Percentiles rank a stretch among this genome's conserved stretches.
phyloP scores from a whole-genome alignment of 805 yeast species.

The Priceomyces carsonii region DNA sequence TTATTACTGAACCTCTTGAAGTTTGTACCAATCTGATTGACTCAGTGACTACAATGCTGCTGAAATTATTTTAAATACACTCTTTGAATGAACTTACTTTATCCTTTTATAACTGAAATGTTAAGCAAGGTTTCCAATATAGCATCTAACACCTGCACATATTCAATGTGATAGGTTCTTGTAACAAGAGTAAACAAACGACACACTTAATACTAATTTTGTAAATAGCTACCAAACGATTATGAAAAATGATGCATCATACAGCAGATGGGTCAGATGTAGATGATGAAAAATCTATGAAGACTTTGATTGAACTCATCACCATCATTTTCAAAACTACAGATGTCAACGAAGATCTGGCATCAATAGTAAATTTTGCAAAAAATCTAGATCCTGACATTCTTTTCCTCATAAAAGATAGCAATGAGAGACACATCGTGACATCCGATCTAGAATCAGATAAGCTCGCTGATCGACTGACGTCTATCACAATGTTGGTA shows the following conservation, averaged over 20 bases:
- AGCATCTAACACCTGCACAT: no score
- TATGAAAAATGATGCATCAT: neutral
- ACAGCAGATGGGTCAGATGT: neutral
- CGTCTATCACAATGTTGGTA: conserved; percentile 32
- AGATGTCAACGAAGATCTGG: conserved; percentile 7
- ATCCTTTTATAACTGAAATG: no score
- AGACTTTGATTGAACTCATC: conserved; percentile 6
- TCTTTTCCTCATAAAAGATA: conserved; percentile 15
- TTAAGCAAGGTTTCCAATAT: no score
- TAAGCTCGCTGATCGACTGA: conserved; percentile 6
- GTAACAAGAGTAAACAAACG: no score
- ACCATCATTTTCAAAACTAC: conserved; percentile 9
- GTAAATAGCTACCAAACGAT: no score
- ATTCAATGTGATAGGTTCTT: neutral
- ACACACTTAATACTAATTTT: no score
- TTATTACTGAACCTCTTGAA: no score
- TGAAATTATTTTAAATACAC: no score
- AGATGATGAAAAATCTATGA: neutral
- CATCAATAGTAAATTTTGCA: conserved; percentile 17
- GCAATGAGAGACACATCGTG: conserved; percentile 8
- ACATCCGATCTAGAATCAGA: conserved; percentile 9
- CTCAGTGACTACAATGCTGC: no score
- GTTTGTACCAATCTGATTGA: no score
- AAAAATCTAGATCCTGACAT: conserved; percentile 20
- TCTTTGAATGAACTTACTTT: no score